phyloP scores from a whole-genome alignment of 2,329 filamentous ascomycete genomes.

The Penicillium hesseltinei region DNA sequence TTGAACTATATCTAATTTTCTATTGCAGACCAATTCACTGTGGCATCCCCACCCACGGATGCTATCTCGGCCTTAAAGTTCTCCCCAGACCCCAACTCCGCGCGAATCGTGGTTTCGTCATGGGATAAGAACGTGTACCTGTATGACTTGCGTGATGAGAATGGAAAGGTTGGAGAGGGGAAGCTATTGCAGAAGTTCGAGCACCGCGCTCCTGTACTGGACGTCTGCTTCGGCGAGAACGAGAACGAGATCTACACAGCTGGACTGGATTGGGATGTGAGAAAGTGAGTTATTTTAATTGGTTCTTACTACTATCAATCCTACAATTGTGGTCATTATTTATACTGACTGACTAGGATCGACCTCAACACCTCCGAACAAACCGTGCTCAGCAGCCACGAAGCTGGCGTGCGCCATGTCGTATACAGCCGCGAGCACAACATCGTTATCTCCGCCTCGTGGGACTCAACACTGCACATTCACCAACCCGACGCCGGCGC shows the following conservation, averaged over 20 bases:
- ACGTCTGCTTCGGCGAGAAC: slow-evolving; percentile 83
- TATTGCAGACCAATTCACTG: slow-evolving; percentile 68
- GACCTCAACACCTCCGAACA: slow-evolving; percentile 71
- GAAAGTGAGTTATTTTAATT: slow-evolving; percentile 53
- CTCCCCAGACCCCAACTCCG: slow-evolving; percentile 70
- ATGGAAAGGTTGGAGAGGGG: slow-evolving; percentile 56
- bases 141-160: slow-evolving; percentile 68
- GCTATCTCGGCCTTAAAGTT: slow-evolving; percentile 85
- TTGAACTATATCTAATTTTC: not conserved
- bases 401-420: slow-evolving; percentile 75
- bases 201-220: slow-evolving; percentile 80
- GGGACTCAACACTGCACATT: slow-evolving; percentile 88
- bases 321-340: slow-evolving; percentile 51
- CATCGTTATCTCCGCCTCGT: slow-evolving; percentile 83
- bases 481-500: slow-evolving; percentile 58
- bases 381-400: slow-evolving; percentile 74
- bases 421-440: slow-evolving; percentile 75
- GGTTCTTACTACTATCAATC: slow-evolving; percentile 52
- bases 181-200: slow-evolving; percentile 71
- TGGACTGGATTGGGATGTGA: slow-evolving; percentile 83
- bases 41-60: slow-evolving; percentile 78
- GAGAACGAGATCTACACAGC: slow-evolving; percentile 82
- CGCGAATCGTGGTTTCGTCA: slow-evolving; percentile 81
- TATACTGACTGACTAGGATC: slow-evolving; percentile 49
- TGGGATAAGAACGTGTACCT: slow-evolving; percentile 93